Evolutionary conservation across 495 filamentous ascomycete genomes (phyloP).

Genomic region (Rhypophila decipiens): DNA sequence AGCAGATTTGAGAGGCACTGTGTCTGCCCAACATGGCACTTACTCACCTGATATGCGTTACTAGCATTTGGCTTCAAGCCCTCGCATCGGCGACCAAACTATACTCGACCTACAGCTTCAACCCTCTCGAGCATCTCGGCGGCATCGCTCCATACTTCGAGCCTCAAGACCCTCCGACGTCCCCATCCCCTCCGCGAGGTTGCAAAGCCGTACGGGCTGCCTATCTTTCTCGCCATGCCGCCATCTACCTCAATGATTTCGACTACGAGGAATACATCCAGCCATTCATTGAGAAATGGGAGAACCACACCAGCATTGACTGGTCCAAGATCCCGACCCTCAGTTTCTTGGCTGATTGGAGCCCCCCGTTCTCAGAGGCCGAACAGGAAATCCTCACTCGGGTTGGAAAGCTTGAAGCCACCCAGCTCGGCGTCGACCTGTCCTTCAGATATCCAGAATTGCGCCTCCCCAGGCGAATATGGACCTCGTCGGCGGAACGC

Average conservation of each 20-base stretch:
- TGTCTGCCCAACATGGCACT: neutral
- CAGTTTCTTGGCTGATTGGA: constrained; percentile 36
- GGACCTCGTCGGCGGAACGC: constrained; percentile 44
- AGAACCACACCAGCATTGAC: constrained; percentile 31
- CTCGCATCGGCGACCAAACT: constrained; percentile 11
- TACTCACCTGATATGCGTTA: neutral
- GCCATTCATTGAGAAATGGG: constrained; percentile 38
- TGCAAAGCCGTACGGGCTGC: constrained; percentile 35
- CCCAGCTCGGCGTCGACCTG: constrained; percentile 31
- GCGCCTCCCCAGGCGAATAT: constrained; percentile 34
- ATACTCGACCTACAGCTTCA: constrained; percentile 33
- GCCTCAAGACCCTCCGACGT: constrained; percentile 35
- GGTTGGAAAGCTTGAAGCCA: constrained; percentile 37
- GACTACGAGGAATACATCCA: constrained; percentile 43
- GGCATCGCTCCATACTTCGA: constrained; percentile 46
- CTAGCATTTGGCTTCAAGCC: neutral
- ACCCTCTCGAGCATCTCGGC: constrained; percentile 43
- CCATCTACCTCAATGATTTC: constrained; percentile 45
- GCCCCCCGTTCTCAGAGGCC: constrained; percentile 34
- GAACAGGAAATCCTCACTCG: constrained; percentile 38
- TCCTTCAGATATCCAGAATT: constrained; percentile 41
- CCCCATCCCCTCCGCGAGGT: constrained; percentile 30
- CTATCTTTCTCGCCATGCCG: constrained; percentile 42
- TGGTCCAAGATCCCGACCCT: constrained; percentile 32
- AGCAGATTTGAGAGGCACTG: neutral